Conservation (phyloP, 345 rosid genomes). For the Eutrema yunnanense region DNA sequence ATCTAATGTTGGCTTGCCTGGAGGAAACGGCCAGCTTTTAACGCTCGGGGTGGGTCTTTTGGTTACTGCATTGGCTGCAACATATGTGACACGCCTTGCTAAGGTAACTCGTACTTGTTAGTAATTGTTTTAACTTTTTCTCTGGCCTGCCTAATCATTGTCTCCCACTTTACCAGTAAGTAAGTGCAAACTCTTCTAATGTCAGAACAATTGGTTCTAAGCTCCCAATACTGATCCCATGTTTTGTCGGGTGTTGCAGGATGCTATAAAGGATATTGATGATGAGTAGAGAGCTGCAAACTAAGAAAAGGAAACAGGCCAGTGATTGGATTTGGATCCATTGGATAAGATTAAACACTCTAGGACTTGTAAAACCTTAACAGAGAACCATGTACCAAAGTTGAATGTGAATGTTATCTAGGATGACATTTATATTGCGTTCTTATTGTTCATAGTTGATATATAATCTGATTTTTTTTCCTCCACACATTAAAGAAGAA, state of each 20-base stretch:
- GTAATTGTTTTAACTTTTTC: neutral
- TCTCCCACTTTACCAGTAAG: neutral
- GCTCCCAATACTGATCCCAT: neutral
- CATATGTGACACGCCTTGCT: slow-evolving; percentile 84
- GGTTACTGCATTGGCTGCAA: slow-evolving; percentile 79
- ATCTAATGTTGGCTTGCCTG: slow-evolving; percentile 52
- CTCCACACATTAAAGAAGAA: neutral
- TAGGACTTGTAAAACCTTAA: slow-evolving; percentile 14
- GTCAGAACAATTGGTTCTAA: neutral
- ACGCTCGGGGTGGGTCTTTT: slow-evolving; percentile 83
- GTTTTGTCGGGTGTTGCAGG: slow-evolving; percentile 35
- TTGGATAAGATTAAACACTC: neutral
- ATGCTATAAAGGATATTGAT: slow-evolving; percentile 58
- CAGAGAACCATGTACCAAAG: neutral
- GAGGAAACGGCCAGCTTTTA: slow-evolving; percentile 73
- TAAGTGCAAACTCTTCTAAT: neutral
- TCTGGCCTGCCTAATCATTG: neutral
- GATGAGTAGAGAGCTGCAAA: slow-evolving; percentile 35
- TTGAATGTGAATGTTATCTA: slow-evolving; percentile 10
- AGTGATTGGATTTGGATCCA: neutral
- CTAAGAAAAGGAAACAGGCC: neutral
- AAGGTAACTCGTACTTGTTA: slow-evolving; percentile 44
- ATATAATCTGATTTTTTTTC: neutral
- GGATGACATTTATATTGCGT: neutral
- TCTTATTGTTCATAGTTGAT: slow-evolving; percentile 12